Conservation (phyloP, 1,139 yeast species). For the Yamadazyma membranifaciens region DNA sequence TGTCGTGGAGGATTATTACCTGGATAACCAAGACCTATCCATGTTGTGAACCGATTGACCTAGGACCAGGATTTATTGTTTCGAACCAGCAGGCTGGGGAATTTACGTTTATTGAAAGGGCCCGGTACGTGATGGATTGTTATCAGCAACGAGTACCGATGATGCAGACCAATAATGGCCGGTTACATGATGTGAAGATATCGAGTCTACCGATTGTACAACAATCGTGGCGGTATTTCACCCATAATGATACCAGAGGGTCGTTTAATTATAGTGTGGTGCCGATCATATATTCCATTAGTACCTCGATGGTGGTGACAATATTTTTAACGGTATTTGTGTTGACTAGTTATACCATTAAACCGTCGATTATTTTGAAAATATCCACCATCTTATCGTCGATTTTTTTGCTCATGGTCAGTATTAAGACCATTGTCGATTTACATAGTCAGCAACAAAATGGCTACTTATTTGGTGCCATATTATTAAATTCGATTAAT, state of each 20-base stretch:
- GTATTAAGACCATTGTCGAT: slow-evolving; percentile 45
- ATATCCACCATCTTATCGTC: slow-evolving; percentile 50
- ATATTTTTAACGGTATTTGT: slow-evolving; percentile 64
- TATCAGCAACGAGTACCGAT: slow-evolving; percentile 38
- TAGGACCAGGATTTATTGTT: slow-evolving; percentile 36
- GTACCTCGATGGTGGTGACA: slow-evolving; percentile 65
- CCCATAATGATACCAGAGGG: slow-evolving; percentile 32
- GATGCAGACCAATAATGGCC: slow-evolving; percentile 40
- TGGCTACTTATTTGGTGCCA: slow-evolving; percentile 57
- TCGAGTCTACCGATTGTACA: slow-evolving; percentile 38
- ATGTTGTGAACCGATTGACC: slow-evolving; percentile 29
- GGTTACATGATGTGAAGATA: slow-evolving; percentile 26
- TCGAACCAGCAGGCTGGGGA: slow-evolving; percentile 21
- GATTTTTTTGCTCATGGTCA: slow-evolving; percentile 50
- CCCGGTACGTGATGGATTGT: slow-evolving; percentile 37
- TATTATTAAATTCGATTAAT: slow-evolving; percentile 48
- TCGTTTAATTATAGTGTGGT: slow-evolving; percentile 56
- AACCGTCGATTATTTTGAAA: slow-evolving; percentile 49
- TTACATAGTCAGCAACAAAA: slow-evolving; percentile 49
- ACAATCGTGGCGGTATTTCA: slow-evolving; percentile 41
- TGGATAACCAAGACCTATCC: slow-evolving; percentile 27
- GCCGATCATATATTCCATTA: slow-evolving; percentile 59
- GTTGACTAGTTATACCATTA: slow-evolving; percentile 57
- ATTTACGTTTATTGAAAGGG: slow-evolving; percentile 22
- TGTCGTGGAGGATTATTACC: slow-evolving; percentile 41